phyloP scores from a whole-genome alignment of 371 early-diverging fungal species.

The Amoeboaphelidium occidentale region DNA sequence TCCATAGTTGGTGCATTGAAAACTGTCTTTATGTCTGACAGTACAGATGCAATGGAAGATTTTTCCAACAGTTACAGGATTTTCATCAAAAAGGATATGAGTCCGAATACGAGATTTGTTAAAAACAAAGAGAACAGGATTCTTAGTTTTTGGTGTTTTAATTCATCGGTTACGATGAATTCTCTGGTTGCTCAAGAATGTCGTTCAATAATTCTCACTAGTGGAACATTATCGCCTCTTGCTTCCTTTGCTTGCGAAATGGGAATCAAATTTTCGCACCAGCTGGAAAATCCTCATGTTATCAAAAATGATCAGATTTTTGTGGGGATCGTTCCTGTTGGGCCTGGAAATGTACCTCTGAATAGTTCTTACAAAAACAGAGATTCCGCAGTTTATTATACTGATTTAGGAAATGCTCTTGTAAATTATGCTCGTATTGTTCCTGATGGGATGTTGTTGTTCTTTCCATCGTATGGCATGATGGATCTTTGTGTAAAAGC shows the following conservation, averaged over 20 bases:
- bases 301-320: slow-evolving; percentile 22
- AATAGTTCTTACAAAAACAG: slow-evolving; percentile 23
- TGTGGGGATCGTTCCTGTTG: slow-evolving; percentile 19
- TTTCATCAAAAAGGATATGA: no score
- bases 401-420: slow-evolving; percentile 26
- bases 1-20: no score
- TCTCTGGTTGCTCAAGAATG: slow-evolving; percentile 16
- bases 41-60: no score
- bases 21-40: no score
- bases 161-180: slow-evolving; percentile 31
- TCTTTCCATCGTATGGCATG: slow-evolving; percentile 29
- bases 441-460: slow-evolving; percentile 28
- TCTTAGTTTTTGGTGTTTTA: slow-evolving; percentile 23
- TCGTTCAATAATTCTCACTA: slow-evolving; percentile 46
- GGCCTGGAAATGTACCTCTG: slow-evolving; percentile 16
- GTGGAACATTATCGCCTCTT: slow-evolving; percentile 62
- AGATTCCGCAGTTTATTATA: slow-evolving; percentile 29
- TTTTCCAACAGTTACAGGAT: no score
- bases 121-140: no score
- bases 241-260: slow-evolving; percentile 42
- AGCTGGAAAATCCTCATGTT: slow-evolving; percentile 30
- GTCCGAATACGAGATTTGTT: no score
- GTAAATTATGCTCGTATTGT: slow-evolving; percentile 11
- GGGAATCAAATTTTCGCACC: slow-evolving; percentile 16
- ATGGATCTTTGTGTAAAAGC: slow-evolving; percentile 12